Conservation (phyloP, 768 basidiomycete species). For the Russula lepida region DNA sequence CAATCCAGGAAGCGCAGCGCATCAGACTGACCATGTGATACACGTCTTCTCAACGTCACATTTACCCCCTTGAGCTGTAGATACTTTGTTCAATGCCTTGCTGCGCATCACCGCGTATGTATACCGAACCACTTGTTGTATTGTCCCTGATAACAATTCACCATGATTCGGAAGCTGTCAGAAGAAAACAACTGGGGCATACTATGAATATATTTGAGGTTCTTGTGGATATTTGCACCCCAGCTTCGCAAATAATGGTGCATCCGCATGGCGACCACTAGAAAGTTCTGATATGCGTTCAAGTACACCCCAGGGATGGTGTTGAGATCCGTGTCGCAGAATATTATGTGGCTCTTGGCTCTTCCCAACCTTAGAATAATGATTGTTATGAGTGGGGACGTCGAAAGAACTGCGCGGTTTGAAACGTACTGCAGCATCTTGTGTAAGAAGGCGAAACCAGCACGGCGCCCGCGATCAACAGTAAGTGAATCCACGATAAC, state of each 20-base stretch:
- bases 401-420: not conserved
- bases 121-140: constrained; percentile 53
- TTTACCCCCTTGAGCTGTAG: constrained; percentile 30
- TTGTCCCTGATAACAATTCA: constrained; percentile 38
- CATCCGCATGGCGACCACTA: constrained; percentile 80
- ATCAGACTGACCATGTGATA: constrained; percentile 49
- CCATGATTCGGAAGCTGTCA: not conserved
- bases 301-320: constrained; percentile 48
- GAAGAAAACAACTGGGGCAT: constrained; percentile 21
- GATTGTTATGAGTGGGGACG: not conserved
- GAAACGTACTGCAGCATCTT: constrained; percentile 69
- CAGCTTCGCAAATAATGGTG: constrained; percentile 68
- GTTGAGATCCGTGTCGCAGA: constrained; percentile 68
- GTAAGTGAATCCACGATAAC: constrained; percentile 63
- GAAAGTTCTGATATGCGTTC: constrained; percentile 84
- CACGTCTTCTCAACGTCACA: constrained; percentile 42
- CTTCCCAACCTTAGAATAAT: constrained; percentile 54
- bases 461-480: constrained; percentile 52
- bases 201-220: constrained; percentile 49
- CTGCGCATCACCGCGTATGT: constrained; percentile 44
- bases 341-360: constrained; percentile 71
- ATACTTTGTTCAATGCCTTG: constrained; percentile 36
- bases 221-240: constrained; percentile 39
- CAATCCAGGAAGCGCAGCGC: not conserved
- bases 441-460: constrained; percentile 54